These are phyloP conservation scores for Adansonia rubrostipa DNA, from an alignment of 441 rosid genomes.

Conservation along the genomic window DNA sequence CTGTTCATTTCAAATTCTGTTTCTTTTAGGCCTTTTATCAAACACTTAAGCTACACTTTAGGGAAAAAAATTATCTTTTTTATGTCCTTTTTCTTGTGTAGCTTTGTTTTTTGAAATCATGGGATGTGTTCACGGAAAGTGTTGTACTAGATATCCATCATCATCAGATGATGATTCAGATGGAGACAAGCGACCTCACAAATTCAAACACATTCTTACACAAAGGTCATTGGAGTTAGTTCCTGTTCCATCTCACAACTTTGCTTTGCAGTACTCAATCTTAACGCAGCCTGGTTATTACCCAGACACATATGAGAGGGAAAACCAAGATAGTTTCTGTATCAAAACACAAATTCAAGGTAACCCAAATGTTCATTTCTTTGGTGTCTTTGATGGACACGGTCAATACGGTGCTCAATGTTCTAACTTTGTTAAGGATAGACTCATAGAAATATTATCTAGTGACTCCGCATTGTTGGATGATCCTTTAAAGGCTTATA, in stretches of 20 bases:
- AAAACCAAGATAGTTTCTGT: slow-evolving; percentile 86
- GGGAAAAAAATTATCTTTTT: background rate
- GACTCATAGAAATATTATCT: slow-evolving; percentile 64
- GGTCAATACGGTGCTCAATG: slow-evolving; percentile 79
- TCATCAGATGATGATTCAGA: slow-evolving; percentile 65
- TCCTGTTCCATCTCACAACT: slow-evolving; percentile 70
- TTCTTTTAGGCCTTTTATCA: slow-evolving; percentile 36
- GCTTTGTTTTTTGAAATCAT: slow-evolving; percentile 37
- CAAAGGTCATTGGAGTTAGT: slow-evolving; percentile 46
- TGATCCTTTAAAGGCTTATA: slow-evolving; percentile 76
- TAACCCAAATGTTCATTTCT: slow-evolving; percentile 86
- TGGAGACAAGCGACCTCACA: slow-evolving; percentile 32
- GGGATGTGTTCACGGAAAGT: slow-evolving; percentile 92
- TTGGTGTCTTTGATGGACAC: slow-evolving; percentile 95
- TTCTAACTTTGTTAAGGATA: slow-evolving; percentile 76
- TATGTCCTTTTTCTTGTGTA: slow-evolving; percentile 12
- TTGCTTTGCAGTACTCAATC: slow-evolving; percentile 71
- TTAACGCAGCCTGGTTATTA: slow-evolving; percentile 88
- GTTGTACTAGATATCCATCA: slow-evolving; percentile 61
- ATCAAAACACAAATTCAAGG: slow-evolving; percentile 77
- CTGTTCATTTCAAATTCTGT: background rate
- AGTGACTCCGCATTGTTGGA: slow-evolving; percentile 62
- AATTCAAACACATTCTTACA: slow-evolving; percentile 50
- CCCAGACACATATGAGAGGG: slow-evolving; percentile 75
- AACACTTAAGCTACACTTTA: slow-evolving; percentile 24